These are phyloP conservation scores for Phragmites australis DNA, from an alignment of 176 grass and related monocot genomes.

Conservation along the genomic window DNA sequence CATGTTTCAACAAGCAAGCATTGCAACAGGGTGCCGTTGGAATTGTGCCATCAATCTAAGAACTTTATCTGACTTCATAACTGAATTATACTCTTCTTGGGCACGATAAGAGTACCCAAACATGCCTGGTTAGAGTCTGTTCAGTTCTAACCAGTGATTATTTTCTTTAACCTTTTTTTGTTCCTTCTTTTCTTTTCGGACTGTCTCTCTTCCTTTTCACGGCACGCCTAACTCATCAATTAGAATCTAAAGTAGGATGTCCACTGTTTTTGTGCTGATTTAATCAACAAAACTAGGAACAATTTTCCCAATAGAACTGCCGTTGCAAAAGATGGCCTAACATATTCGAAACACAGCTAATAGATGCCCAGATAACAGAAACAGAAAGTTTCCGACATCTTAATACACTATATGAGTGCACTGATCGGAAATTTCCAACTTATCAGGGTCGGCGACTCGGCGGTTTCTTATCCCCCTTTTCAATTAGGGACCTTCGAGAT, in stretches of 20 bases:
- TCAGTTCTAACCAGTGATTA: neutral
- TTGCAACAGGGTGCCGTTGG: neutral
- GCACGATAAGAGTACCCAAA: neutral
- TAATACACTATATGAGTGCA: neutral
- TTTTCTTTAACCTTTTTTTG: neutral
- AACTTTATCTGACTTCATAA: neutral
- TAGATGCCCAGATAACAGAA: neutral
- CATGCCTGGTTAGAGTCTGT: neutral
- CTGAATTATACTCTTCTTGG: neutral
- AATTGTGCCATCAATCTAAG: neutral
- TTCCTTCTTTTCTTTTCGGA: neutral
- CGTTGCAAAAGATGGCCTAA: neutral
- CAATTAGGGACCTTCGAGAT: neutral
- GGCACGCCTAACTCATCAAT: neutral
- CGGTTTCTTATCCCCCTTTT: neutral
- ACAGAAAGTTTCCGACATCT: neutral
- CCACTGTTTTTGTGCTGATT: neutral
- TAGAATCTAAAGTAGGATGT: neutral
- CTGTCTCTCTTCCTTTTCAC: neutral
- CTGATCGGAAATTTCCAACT: neutral
- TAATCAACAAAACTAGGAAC: neutral
- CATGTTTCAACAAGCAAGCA: neutral
- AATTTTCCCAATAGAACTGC: neutral
- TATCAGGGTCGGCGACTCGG: neutral
- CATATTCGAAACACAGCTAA: neutral